phyloP scores from a whole-genome alignment of 805 yeast genomes.

The Priceomyces fermenticarens region DNA sequence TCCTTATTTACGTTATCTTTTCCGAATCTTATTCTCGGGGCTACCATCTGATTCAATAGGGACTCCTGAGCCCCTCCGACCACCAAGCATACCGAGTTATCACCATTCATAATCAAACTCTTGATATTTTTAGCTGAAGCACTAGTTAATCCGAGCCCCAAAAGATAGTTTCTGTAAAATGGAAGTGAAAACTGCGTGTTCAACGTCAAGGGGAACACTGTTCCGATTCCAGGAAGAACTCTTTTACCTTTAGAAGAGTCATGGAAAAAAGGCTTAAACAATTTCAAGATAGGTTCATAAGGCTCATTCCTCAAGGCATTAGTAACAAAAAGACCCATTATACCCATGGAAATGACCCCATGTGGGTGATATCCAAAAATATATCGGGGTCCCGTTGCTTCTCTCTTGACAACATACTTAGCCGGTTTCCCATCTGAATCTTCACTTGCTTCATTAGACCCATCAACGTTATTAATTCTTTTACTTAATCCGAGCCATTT shows the following conservation, averaged over 20 bases:
- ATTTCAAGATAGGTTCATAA: constrained; percentile 31
- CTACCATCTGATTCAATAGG: constrained; percentile 47
- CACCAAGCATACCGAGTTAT: constrained; percentile 81
- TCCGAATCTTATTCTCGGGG: constrained; percentile 29
- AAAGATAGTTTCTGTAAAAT: constrained; percentile 78
- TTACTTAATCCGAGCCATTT: constrained; percentile 35
- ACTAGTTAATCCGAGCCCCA: constrained; percentile 79
- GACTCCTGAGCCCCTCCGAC: constrained; percentile 97
- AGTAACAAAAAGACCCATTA: constrained; percentile 78
- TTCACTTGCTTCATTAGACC: constrained; percentile 10
- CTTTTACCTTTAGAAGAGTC: constrained; percentile 71
- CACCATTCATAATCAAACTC: constrained; percentile 55
- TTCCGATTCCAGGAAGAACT: constrained; percentile 78
- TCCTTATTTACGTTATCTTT: constrained; percentile 20
- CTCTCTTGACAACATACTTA: constrained; percentile 18
- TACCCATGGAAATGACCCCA: constrained; percentile 92
- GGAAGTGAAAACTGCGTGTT: constrained; percentile 83
- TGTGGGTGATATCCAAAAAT: constrained; percentile 95
- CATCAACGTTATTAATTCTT: constrained; percentile 28
- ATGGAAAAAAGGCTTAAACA: constrained; percentile 36
- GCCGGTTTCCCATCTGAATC: constrained; percentile 7
- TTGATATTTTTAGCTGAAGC: constrained; percentile 74
- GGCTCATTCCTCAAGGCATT: constrained; percentile 43
- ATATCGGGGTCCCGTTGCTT: constrained; percentile 66
- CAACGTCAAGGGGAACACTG: constrained; percentile 72